Conservation (phyloP, 345 rosid species). For the Anastatica hierochuntica region DNA sequence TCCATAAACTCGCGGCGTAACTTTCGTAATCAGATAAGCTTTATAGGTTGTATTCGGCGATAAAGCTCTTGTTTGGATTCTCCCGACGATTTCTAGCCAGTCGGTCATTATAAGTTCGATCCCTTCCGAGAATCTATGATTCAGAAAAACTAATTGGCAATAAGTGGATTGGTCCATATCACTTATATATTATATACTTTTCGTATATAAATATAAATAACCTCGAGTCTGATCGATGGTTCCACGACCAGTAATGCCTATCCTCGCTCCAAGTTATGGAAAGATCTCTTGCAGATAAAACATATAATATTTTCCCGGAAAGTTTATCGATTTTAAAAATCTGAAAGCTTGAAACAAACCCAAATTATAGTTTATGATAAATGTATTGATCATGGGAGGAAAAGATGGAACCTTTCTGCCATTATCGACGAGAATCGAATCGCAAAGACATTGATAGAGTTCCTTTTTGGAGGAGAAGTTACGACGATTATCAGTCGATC, state of each 20-base stretch:
- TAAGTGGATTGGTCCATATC: no score
- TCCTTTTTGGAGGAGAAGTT: constrained; percentile 47
- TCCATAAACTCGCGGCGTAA: constrained; percentile 35
- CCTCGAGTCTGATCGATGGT: constrained; percentile 47
- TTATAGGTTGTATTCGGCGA: constrained; percentile 42
- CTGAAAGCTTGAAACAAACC: constrained; percentile 19
- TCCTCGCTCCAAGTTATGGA: constrained; percentile 51
- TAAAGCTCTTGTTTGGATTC: constrained; percentile 22
- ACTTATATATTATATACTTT: no score
- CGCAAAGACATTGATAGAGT: constrained; percentile 40
- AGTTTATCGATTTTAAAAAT: constrained; percentile 50
- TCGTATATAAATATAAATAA: no score
- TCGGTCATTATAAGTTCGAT: constrained; percentile 30
- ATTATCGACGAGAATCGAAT: constrained; percentile 40
- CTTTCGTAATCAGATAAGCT: constrained; percentile 39
- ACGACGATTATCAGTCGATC: constrained; percentile 2
- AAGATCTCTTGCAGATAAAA: constrained; percentile 67
- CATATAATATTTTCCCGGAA: constrained; percentile 39
- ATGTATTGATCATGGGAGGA: background rate
- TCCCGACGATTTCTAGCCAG: constrained; percentile 40
- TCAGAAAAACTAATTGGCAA: background rate
- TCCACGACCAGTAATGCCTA: constrained; percentile 58
- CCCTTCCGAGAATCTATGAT: constrained; percentile 36
- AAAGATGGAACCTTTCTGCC: constrained; percentile 35
- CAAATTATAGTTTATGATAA: background rate